phyloP scores from a whole-genome alignment of 768 basidiomycete species.

The Mycena alexandri region DNA sequence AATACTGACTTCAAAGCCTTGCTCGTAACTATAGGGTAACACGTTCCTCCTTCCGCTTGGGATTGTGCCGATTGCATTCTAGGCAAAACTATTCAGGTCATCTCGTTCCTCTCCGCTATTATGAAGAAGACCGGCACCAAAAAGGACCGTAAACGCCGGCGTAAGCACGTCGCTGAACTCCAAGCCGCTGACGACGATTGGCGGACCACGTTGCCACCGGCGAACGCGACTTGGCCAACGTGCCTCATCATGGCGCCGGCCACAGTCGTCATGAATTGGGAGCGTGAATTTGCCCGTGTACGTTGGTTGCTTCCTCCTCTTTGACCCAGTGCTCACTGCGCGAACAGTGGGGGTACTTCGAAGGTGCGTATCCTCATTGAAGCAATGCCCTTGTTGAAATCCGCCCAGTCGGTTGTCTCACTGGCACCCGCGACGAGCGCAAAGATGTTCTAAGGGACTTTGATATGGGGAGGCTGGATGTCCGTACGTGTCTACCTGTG shows the following conservation, averaged over 20 bases:
- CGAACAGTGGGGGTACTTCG: conserved; percentile 93
- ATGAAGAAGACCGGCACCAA: conserved; percentile 84
- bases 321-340: conserved; percentile 15
- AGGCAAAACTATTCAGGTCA: conserved; percentile 97
- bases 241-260: conserved; percentile 90
- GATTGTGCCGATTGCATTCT: conserved; percentile 40
- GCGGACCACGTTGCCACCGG: conserved; percentile 65
- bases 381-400: neutral
- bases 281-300: conserved; percentile 88
- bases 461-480: conserved; percentile 84
- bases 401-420: conserved; percentile 70
- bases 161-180: conserved; percentile 72
- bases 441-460: conserved; percentile 76
- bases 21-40: too few species aligned
- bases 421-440: conserved; percentile 64
- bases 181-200: conserved; percentile 72
- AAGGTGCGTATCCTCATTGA: conserved; percentile 45
- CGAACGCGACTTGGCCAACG: conserved; percentile 86
- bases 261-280: conserved; percentile 90
- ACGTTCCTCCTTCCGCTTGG: neutral
- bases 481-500: conserved; percentile 65
- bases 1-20: too few species aligned
- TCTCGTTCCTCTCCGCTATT: conserved; percentile 89
- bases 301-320: conserved; percentile 7
- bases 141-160: conserved; percentile 76